phyloP scores from a whole-genome alignment of 257 asterid species.

The Voacanga thouarsii region DNA sequence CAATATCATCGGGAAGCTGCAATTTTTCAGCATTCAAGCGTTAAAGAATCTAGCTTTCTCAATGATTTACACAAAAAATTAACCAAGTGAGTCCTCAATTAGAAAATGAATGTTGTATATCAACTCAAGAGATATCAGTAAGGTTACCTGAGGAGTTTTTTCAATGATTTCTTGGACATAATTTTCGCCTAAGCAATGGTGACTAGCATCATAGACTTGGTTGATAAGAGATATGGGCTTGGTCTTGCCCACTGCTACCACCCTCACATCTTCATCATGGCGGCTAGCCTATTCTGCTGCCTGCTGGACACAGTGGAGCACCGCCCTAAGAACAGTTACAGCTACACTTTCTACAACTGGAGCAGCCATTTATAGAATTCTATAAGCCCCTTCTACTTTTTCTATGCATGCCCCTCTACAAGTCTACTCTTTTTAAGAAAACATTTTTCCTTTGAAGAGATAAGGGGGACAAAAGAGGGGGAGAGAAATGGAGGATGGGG shows the following conservation, averaged over 20 bases:
- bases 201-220: conserved; percentile 69
- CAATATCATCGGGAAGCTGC: conserved; percentile 81
- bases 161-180: conserved; percentile 79
- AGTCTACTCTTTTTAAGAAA: background rate
- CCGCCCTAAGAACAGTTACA: conserved; percentile 59
- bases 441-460: no score
- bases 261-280: conserved; percentile 62
- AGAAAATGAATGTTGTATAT: background rate
- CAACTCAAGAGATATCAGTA: background rate
- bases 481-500: no score
- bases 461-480: no score
- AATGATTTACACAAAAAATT: background rate
- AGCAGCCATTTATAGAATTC: conserved; percentile 52
- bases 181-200: conserved; percentile 77
- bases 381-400: background rate
- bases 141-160: conserved; percentile 74
- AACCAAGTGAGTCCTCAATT: background rate
- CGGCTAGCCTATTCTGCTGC: conserved; percentile 84
- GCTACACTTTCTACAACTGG: conserved; percentile 62
- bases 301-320: conserved; percentile 54
- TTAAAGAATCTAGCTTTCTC: background rate
- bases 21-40: background rate
- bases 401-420: background rate
- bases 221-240: conserved; percentile 64
- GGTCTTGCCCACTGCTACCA: conserved; percentile 84